Conservation (phyloP, 305 asterid genomes). For the Monarda citriodora region DNA sequence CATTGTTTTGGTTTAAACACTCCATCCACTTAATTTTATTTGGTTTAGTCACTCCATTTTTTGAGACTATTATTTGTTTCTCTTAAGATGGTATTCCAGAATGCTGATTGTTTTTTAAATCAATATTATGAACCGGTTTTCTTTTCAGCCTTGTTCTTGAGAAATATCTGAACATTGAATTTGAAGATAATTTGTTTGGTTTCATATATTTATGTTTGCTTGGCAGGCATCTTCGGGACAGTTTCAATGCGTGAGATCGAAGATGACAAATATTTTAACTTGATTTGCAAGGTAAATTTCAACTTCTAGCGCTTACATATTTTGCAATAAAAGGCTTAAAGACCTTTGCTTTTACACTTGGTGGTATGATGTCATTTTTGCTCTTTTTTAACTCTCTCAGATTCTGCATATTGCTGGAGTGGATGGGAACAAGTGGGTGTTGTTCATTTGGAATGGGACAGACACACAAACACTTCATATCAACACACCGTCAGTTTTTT, state of each 20-base stretch:
- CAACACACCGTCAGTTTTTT: slow-evolving; percentile 52
- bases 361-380: slow-evolving; percentile 12
- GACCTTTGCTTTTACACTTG: slow-evolving; percentile 1
- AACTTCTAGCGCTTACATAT: slow-evolving; percentile 3
- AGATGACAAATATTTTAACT: slow-evolving; percentile 48
- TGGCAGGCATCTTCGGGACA: slow-evolving; percentile 40
- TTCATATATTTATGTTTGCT: background rate
- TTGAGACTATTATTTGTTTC: background rate
- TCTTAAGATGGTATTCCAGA: background rate
- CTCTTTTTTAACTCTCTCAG: slow-evolving; percentile 22
- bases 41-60: background rate
- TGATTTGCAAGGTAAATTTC: slow-evolving; percentile 72
- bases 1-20: slow-evolving; percentile 18
- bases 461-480: slow-evolving; percentile 65
- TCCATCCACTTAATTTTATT: background rate
- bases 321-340: too few relatives aligned
- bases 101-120: background rate
- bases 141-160: background rate
- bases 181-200: slow-evolving; percentile 16
- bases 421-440: slow-evolving; percentile 53
- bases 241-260: slow-evolving; percentile 50
- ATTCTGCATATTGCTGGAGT: slow-evolving; percentile 58
- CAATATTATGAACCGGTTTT: background rate
- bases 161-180: slow-evolving; percentile 1
- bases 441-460: slow-evolving; percentile 93